These are phyloP conservation scores for Chamaecrista fasciculata DNA, from an alignment of 306 rosid genomes.

Conservation along the genomic window DNA sequence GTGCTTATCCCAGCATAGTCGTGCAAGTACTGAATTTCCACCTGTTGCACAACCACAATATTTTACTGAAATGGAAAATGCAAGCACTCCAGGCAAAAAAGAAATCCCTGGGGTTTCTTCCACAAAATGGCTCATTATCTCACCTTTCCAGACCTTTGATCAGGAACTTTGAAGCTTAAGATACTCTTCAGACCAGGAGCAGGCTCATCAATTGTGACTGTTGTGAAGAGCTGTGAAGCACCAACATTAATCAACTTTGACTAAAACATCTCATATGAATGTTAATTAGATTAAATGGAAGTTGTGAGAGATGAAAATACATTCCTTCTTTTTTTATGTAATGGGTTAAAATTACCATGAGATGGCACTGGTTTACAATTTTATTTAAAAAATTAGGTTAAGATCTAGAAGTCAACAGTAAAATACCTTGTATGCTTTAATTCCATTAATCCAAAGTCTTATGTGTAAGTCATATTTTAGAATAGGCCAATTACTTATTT, in stretches of 20 bases:
- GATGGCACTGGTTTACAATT: neutral
- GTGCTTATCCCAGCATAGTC: slow-evolving; percentile 85
- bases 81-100: neutral
- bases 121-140: slow-evolving; percentile 27
- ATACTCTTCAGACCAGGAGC: slow-evolving; percentile 90
- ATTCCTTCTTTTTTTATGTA: neutral
- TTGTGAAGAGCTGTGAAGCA: slow-evolving; percentile 60
- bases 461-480: neutral
- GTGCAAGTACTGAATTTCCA: slow-evolving; percentile 84
- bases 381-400: neutral
- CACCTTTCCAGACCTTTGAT: slow-evolving; percentile 96
- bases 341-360: neutral
- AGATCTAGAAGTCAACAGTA: neutral
- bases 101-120: neutral
- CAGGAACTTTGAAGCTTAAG: slow-evolving; percentile 78
- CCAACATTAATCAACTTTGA: slow-evolving; percentile 19
- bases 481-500: neutral
- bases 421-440: neutral
- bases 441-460: neutral
- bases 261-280: neutral
- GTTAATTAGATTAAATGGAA: neutral
- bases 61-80: neutral
- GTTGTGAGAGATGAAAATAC: neutral
- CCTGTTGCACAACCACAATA: slow-evolving; percentile 47
- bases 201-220: slow-evolving; percentile 72